phyloP scores from a whole-genome alignment of 2,329 filamentous ascomycete genomes.

The Neocucurbitaria cava region DNA sequence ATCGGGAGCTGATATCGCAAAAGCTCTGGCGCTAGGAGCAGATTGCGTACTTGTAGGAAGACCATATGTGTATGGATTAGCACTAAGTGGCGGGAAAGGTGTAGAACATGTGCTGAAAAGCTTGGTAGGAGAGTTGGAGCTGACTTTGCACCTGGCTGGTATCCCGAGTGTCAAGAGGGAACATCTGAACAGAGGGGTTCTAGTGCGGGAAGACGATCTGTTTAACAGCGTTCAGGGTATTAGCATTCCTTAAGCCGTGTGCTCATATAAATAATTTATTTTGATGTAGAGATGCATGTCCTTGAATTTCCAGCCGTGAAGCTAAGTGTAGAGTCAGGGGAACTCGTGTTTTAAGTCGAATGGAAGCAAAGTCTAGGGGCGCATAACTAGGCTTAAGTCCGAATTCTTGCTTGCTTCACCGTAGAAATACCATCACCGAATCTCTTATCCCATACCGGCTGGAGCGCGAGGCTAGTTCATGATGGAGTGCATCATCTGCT shows the following conservation, averaged over 20 bases:
- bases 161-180: slow-evolving; percentile 28
- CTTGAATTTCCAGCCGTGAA: too few relatives aligned
- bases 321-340: too few relatives aligned
- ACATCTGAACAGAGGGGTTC: slow-evolving; percentile 24
- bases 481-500: background rate
- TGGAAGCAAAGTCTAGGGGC: too few relatives aligned
- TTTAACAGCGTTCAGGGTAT: slow-evolving; percentile 26
- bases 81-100: slow-evolving; percentile 62
- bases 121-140: slow-evolving; percentile 28
- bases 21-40: slow-evolving; percentile 61
- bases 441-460: too few relatives aligned
- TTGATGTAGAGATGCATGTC: too few relatives aligned
- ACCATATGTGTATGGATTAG: slow-evolving; percentile 66
- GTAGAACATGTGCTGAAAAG: slow-evolving; percentile 51
- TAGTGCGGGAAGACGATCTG: slow-evolving; percentile 30
- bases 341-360: too few relatives aligned
- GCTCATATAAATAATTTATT: too few relatives aligned
- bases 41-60: slow-evolving; percentile 5
- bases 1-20: slow-evolving; percentile 59
- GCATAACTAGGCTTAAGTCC: too few relatives aligned
- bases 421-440: too few relatives aligned
- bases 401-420: too few relatives aligned
- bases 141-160: slow-evolving; percentile 33
- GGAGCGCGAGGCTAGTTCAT: too few relatives aligned
- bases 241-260: slow-evolving; percentile 8